Percentiles rank a stretch among this genome's conserved stretches.
phyloP scores from a whole-genome alignment of 148 eudicot species.

The Fagopyrum homotropicum region DNA sequence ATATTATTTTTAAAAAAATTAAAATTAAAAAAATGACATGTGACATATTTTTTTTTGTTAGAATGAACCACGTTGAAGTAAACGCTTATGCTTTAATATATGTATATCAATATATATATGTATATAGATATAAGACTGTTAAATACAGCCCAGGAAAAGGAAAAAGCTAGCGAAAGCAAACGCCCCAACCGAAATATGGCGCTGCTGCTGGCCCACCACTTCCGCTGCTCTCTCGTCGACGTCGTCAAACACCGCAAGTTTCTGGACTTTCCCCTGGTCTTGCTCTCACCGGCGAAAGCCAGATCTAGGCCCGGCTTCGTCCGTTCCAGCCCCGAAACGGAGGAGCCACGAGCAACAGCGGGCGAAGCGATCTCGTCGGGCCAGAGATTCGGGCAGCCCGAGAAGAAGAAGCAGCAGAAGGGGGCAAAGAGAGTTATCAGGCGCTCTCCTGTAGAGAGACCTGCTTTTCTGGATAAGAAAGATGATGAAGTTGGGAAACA shows the following conservation, averaged over 20 bases:
- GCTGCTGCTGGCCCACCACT: constrained; percentile 2
- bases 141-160: too few relatives aligned
- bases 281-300: not conserved
- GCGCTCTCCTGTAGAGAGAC: constrained; percentile 51
- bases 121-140: too few relatives aligned
- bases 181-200: not conserved
- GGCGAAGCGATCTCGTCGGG: constrained; percentile 22
- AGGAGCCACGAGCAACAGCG: constrained; percentile 11
- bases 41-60: too few relatives aligned
- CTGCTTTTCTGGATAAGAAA: constrained; percentile 32
- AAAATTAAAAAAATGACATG: too few relatives aligned
- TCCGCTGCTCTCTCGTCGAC: not conserved
- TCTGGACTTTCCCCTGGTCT: not conserved
- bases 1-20: too few relatives aligned
- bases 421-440: constrained; percentile 44
- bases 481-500: constrained; percentile 30
- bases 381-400: constrained; percentile 48
- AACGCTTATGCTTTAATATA: too few relatives aligned
- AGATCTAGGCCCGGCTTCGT: not conserved
- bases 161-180: not conserved
- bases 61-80: too few relatives aligned
- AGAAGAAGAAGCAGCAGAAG: constrained; percentile 36
- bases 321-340: not conserved
- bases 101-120: too few relatives aligned
- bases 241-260: not conserved